Base-by-base conservation (phyloP, 352 stramenopile species). In the Globisporangium nunn region DNA sequence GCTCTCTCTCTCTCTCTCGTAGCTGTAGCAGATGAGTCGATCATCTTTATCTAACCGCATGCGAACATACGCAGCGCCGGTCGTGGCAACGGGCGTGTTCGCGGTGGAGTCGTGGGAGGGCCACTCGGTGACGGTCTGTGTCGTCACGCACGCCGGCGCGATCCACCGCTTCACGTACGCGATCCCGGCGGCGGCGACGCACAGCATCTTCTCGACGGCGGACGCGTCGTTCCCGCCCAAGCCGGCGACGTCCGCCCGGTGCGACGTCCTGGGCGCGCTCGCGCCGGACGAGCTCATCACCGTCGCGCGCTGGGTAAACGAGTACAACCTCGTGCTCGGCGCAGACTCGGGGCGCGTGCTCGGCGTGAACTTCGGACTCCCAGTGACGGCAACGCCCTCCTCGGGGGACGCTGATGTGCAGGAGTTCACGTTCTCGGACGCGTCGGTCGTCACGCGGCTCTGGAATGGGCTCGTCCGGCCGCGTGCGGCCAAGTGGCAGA, bases 291-390 rank as follows among this genome's bases (percentile, higher is more conserved):
- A 91, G 39, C 73, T 85, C 48, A 64, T 91, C 50, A 83, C 75
- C 1, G 75, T 77, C 18, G 78, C 74, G 30, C 53, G 86, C 12
- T 89, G 81, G 81, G 64, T 89, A 17, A 88, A 91, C 50, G 81
- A 89, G 64, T 88, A 82, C 61, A 89, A 91, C 52, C 35, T 88
- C 18, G 74, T 88, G 18, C 51, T 91, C 23, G 78, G 77, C 11
- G 84, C 75, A 2, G 78, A 90, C 61, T 50, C 66, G 0, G 81
- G 81, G 0, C 75, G 74, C 28, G 72, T 89, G 14, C 46, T 91
- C 3, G 81, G 76, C 12, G 74, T 91, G 35, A 91, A 91, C 44
- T 87, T 88, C 55, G 79, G 78, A 3, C 64, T 88, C 0, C 79
- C 81, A 0, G 59, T 59, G 17, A 60, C 77, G 1, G 23, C 23